Evolutionary conservation across 257 asterid species (phyloP).

Genomic region (Rhazya stricta): DNA sequence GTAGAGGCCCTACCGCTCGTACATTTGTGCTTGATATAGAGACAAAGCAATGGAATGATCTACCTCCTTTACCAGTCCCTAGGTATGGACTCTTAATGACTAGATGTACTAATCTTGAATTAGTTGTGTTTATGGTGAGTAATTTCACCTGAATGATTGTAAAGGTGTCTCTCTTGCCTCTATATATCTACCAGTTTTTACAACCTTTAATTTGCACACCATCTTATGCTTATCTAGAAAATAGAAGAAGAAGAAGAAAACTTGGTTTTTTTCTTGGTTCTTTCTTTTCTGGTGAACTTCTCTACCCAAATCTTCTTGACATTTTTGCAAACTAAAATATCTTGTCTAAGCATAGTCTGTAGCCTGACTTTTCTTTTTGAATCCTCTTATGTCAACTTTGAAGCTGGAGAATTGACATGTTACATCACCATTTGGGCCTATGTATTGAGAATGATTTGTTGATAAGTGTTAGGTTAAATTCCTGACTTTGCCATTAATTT

Average conservation of each 20-base stretch:
- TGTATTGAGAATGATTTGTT: neutral
- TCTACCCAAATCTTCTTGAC: neutral
- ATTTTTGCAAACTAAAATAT: neutral
- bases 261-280: neutral
- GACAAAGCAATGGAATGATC: conserved; percentile 63
- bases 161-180: neutral
- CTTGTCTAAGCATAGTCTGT: neutral
- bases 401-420: neutral
- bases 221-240: neutral
- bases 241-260: neutral
- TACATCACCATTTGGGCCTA: neutral
- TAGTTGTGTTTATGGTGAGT: neutral
- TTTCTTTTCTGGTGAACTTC: neutral
- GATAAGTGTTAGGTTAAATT: neutral
- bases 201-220: neutral
- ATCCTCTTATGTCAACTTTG: neutral
- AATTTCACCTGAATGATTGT: conserved; percentile 1
- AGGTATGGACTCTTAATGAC: conserved; percentile 39
- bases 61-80: conserved; percentile 80
- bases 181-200: neutral
- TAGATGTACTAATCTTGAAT: neutral
- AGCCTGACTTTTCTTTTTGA: neutral
- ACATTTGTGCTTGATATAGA: conserved; percentile 72
- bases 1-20: conserved; percentile 87
- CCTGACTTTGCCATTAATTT: neutral